Percentiles rank a stretch among this genome's conserved stretches.
Conservation (phyloP, 75 land plant species). For the Pseudotsuga menziesii region DNA sequence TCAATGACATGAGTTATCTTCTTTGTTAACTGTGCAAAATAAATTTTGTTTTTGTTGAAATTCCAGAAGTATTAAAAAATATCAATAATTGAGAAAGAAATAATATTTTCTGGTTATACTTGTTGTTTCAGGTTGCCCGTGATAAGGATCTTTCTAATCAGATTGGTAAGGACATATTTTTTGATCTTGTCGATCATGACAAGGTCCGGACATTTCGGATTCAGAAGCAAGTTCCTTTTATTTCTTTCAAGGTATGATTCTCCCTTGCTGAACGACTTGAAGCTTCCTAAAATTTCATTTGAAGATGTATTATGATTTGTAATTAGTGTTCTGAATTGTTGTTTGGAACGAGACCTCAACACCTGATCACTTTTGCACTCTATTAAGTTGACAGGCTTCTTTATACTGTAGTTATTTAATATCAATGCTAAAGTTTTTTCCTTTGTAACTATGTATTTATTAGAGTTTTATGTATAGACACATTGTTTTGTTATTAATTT, state of each 20-base stretch:
- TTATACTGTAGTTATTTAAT: too few relatives aligned
- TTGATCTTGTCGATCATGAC: conserved; percentile 95
- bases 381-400: too few relatives aligned
- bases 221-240: conserved; percentile 68
- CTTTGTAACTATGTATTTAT: too few relatives aligned
- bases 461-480: too few relatives aligned
- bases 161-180: conserved; percentile 84
- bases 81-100: not conserved
- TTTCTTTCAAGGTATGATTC: conserved; percentile 60
- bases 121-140: conserved; percentile 45
- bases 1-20: not conserved
- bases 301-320: too few relatives aligned
- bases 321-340: too few relatives aligned
- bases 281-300: too few relatives aligned
- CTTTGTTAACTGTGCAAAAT: not conserved
- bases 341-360: too few relatives aligned
- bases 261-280: too few relatives aligned
- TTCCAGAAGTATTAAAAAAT: not conserved
- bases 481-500: too few relatives aligned
- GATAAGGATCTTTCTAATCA: conserved; percentile 73
- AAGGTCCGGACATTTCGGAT: conserved; percentile 77
- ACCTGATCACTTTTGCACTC: too few relatives aligned
- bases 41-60: not conserved
- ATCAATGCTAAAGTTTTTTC: too few relatives aligned
- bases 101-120: not conserved